Conservation (phyloP, 495 filamentous ascomycete species). For the Talaromyces stipitatus region DNA sequence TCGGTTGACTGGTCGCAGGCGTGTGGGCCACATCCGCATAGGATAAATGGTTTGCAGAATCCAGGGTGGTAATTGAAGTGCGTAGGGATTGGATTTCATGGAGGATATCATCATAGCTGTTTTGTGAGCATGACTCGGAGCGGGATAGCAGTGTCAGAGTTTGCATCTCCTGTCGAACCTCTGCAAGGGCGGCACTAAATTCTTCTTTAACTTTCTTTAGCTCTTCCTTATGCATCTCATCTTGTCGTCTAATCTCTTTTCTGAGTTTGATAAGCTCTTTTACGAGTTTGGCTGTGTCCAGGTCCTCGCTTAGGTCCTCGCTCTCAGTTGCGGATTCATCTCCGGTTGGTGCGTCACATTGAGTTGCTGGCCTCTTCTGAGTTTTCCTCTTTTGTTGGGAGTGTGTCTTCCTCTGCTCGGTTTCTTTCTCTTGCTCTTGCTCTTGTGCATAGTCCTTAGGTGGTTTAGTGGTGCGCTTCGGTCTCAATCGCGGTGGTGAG, state of each 20-base stretch:
- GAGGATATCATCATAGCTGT: neutral
- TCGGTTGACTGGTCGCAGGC: neutral
- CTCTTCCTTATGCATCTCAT: neutral
- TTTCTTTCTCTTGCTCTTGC: constrained; percentile 16
- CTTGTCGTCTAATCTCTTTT: neutral
- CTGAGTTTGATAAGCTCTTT: neutral
- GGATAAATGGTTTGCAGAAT: neutral
- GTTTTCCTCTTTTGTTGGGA: neutral
- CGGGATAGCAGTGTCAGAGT: neutral
- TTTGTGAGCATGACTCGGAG: neutral
- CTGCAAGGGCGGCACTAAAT: neutral
- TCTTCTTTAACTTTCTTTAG: neutral
- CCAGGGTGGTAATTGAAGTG: neutral
- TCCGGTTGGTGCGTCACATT: neutral
- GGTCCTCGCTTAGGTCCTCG: neutral
- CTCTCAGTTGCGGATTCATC: neutral
- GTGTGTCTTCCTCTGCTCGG: constrained; percentile 7
- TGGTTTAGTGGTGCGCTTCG: constrained; percentile 11
- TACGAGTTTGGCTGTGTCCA: neutral
- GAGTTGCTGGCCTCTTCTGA: neutral
- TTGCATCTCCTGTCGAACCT: neutral
- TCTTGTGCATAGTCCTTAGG: constrained; percentile 8
- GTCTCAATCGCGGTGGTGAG: constrained; percentile 12
- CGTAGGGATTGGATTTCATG: neutral
- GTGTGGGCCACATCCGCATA: neutral